Evolutionary conservation across 2,329 filamentous ascomycete species (phyloP).

Genomic region (Pseudocercospora eumusae): DNA sequence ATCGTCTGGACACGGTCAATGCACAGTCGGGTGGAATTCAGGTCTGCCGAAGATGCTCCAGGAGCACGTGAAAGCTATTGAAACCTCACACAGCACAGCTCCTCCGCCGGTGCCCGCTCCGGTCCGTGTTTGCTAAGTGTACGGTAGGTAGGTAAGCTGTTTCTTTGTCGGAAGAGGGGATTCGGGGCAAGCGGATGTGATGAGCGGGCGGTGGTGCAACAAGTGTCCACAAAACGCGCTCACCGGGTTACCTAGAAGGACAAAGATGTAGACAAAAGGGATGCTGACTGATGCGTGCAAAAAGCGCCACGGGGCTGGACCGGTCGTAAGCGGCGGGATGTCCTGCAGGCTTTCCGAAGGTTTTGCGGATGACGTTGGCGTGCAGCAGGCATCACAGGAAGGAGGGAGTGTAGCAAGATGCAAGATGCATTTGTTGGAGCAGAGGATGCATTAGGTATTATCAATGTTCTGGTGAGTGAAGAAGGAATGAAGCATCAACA

Average conservation of each 20-base stretch:
- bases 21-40: background rate
- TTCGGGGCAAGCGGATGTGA: background rate
- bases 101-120: background rate
- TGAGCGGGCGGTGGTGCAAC: background rate
- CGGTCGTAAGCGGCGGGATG: background rate
- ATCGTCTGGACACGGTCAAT: background rate
- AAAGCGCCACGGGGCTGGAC: constrained; percentile 7
- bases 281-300: background rate
- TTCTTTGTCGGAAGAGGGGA: background rate
- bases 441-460: too few relatives aligned
- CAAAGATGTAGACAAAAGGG: background rate
- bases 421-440: background rate
- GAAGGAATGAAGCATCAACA: background rate
- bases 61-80: too few relatives aligned
- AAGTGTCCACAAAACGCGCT: too few relatives aligned
- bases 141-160: background rate
- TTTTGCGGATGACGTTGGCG: background rate
- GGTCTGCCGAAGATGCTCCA: too few relatives aligned
- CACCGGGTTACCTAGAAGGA: background rate
- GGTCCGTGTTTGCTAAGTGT: background rate
- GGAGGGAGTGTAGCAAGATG: background rate
- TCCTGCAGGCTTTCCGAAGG: background rate
- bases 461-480: background rate
- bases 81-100: background rate
- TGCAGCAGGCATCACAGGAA: background rate